phyloP scores from a whole-genome alignment of 169 alveolate species.

The Plasmodium knowlesi region DNA sequence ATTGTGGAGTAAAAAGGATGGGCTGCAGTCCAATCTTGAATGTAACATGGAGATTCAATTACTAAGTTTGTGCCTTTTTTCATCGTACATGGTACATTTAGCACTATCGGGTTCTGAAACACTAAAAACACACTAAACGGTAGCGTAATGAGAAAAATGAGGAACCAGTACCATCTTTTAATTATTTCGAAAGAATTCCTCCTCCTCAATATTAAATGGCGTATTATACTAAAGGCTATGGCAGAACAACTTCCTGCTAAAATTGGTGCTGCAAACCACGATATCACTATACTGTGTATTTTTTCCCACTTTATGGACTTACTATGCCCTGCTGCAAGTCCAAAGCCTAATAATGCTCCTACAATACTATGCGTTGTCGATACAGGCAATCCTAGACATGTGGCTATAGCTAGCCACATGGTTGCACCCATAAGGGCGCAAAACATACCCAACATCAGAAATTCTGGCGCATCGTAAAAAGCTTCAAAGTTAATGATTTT shows the following conservation, averaged over 20 bases:
- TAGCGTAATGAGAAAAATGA: conserved; percentile 57
- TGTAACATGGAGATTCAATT: conserved; percentile 64
- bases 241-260: conserved; percentile 72
- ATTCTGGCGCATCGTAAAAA: conserved; percentile 84
- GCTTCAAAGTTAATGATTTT: conserved; percentile 83
- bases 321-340: conserved; percentile 85
- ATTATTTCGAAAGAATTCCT: conserved; percentile 73
- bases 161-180: conserved; percentile 69
- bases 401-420: conserved; percentile 86
- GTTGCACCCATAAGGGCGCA: conserved; percentile 87
- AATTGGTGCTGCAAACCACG: conserved; percentile 87
- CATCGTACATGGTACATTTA: conserved; percentile 37
- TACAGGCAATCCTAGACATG: conserved; percentile 86
- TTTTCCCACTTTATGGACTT: conserved; percentile 85
- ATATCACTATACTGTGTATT: conserved; percentile 79
- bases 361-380: conserved; percentile 91
- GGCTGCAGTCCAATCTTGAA: conserved; percentile 79
- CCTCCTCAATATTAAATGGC: conserved; percentile 64
- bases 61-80: not conserved
- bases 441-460: conserved; percentile 89
- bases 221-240: conserved; percentile 48
- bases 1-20: conserved; percentile 42
- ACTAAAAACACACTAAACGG: conserved; percentile 72
- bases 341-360: conserved; percentile 90
- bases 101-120: conserved; percentile 71